Evolutionary conservation across 768 basidiomycete species (phyloP).

Genomic region (Hericium rajendrae): DNA sequence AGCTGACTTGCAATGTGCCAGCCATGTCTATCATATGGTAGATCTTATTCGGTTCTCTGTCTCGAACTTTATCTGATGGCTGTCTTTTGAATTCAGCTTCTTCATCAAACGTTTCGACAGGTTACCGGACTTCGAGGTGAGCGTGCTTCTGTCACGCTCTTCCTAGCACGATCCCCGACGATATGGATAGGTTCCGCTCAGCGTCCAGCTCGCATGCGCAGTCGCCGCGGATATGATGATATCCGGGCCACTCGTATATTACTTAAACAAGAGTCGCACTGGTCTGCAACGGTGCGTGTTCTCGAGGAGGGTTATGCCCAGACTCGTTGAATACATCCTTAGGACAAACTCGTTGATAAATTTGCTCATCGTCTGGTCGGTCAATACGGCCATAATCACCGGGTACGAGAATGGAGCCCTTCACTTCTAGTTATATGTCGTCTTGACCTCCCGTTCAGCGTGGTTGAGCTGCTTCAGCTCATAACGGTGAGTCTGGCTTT

Average conservation of each 20-base stretch:
- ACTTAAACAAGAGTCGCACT: slow-evolving; percentile 4
- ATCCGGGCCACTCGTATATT: slow-evolving; percentile 6
- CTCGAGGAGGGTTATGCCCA: background rate
- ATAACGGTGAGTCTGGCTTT: background rate
- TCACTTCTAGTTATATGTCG: background rate
- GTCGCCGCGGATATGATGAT: slow-evolving; percentile 1
- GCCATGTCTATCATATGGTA: background rate
- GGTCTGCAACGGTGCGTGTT: background rate
- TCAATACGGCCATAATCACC: slow-evolving; percentile 2
- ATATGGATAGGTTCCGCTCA: background rate
- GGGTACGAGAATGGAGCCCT: background rate
- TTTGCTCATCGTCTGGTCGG: slow-evolving; percentile 2
- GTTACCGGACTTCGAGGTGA: background rate
- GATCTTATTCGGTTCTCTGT: background rate
- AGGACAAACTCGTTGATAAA: slow-evolving; percentile 5
- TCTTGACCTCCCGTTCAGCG: background rate
- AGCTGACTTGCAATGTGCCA: background rate
- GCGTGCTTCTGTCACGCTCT: background rate
- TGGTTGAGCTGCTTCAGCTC: slow-evolving; percentile 3
- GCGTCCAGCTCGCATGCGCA: background rate
- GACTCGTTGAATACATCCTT: background rate
- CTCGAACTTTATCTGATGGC: background rate
- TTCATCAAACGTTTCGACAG: background rate
- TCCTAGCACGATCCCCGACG: background rate
- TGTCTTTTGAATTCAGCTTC: background rate